Evolutionary conservation across 2,329 filamentous ascomycete species (phyloP).

Genomic region (Cryphonectria nitschkei): DNA sequence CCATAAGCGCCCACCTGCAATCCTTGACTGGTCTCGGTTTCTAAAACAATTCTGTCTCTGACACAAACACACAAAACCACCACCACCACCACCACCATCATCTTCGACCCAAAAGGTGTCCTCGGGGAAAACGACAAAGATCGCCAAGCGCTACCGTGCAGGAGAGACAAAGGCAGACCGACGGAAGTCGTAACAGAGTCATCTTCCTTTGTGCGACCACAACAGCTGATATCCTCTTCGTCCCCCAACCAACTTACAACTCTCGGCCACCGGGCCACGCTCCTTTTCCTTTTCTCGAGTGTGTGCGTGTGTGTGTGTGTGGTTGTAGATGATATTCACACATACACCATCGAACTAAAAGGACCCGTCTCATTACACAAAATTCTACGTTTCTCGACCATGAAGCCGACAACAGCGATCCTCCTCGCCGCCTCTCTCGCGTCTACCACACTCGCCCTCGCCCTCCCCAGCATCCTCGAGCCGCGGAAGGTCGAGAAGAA

Average conservation of each 20-base stretch:
- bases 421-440: slow-evolving; percentile 17
- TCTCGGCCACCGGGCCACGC: background rate
- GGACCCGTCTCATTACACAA: background rate
- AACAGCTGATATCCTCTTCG: background rate
- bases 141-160: background rate
- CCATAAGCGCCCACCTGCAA: background rate
- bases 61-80: background rate
- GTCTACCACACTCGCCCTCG: slow-evolving; percentile 18
- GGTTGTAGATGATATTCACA: background rate
- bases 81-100: background rate
- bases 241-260: background rate
- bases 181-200: background rate
- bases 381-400: background rate
- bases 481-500: slow-evolving; percentile 4
- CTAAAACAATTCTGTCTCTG: slow-evolving; percentile 2
- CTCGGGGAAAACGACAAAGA: background rate
- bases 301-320: background rate
- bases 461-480: slow-evolving; percentile 1
- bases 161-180: background rate
- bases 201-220: background rate
- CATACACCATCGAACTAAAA: background rate
- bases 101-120: background rate
- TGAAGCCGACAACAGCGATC: slow-evolving; percentile 22
- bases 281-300: background rate
- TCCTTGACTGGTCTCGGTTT: background rate